A percentile compares a stretch with the other conserved stretches of the same genome.
phyloP scores from a whole-genome alignment of 108 stramenopile species.

The Fistulifera pelliculosa region DNA sequence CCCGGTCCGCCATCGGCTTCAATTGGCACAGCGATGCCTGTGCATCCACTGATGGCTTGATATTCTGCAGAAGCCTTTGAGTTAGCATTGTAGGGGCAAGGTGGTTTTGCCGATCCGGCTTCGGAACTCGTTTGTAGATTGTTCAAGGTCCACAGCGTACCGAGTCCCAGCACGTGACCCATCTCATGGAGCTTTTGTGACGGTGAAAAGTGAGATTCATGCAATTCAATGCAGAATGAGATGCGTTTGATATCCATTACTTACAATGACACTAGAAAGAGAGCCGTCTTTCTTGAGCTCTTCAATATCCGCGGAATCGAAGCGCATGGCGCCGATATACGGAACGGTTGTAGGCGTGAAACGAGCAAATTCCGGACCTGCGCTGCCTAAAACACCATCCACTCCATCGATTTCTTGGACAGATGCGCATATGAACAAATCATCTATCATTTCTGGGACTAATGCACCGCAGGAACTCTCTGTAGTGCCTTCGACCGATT shows the following conservation, averaged over 20 bases:
- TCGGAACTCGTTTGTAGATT: slow-evolving; percentile 2
- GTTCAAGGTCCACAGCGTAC: slow-evolving; percentile 20
- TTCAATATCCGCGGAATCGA: neutral
- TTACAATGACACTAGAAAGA: neutral
- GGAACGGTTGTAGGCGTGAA: neutral
- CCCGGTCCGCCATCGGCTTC: slow-evolving; percentile 21
- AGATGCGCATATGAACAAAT: neutral
- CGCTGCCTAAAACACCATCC: neutral
- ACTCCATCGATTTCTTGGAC: neutral
- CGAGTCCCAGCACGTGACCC: slow-evolving; percentile 37
- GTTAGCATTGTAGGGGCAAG: no score
- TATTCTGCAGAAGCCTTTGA: no score
- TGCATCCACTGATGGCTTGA: no score
- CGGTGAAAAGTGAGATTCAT: no score
- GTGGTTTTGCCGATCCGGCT: neutral
- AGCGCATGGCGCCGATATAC: neutral
- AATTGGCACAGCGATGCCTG: slow-evolving; percentile 11
- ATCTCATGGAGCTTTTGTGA: slow-evolving; percentile 19
- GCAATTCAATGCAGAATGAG: no score
- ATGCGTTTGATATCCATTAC: no score
- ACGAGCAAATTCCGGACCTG: neutral
- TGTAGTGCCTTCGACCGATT: no score
- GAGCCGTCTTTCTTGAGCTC: neutral
- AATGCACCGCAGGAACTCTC: no score
- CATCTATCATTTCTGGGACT: neutral